Base-by-base conservation (phyloP, 2,329 filamentous ascomycete species). In the Amauroascus niger region DNA sequence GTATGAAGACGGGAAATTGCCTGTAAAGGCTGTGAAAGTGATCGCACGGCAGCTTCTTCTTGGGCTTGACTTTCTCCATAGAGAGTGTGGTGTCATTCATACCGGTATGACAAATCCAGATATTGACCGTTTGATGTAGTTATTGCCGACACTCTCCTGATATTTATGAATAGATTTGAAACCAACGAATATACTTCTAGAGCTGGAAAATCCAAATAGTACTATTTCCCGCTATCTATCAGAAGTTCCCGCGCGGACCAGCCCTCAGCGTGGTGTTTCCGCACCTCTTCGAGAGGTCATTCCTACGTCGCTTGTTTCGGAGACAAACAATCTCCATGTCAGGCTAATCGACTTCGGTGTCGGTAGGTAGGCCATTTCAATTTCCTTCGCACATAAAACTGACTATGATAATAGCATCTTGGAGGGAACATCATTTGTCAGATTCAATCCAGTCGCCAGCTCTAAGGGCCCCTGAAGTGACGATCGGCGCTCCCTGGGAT, bases 31-130 rank as follows among this genome's bases (percentile, higher is more conserved):
- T 8, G 57, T 63, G 30, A 62, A 60, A 56, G 37, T 28, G 2
- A 61, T 65, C 35, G 41, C 60, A 28, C 54, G 52, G 11, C 62
- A 65, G 54, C 56, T 65, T 57, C 52, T 66, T 7, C 58, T 62
- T 16, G 59, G 54, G n/a, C 58, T 64, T 33, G 62, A 64, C 30
- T 65, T 63, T 57, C 61, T 60, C 4, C 62, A 63, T 14, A 53
- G 54, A 52, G 59, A 62, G 16, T 63, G 61, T 54, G 57, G 53
- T 6, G 49, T 64, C 22, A 57, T 64, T 43, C 61, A 64, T 56
- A 63, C 62, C 1, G 63, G 62, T 65, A 63, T 52, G 39, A 7
- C 30, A 41, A 28, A 16, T n/a, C n/a, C n/a, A n/a, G n/a, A n/a
- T n/a, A n/a, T n/a, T n/a, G n/a, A n/a, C n/a, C n/a, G n/a, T n/a